Evolutionary conservation across 495 filamentous ascomycete genomes (phyloP).

Genomic region (Penicillium cosmopolitanum): DNA sequence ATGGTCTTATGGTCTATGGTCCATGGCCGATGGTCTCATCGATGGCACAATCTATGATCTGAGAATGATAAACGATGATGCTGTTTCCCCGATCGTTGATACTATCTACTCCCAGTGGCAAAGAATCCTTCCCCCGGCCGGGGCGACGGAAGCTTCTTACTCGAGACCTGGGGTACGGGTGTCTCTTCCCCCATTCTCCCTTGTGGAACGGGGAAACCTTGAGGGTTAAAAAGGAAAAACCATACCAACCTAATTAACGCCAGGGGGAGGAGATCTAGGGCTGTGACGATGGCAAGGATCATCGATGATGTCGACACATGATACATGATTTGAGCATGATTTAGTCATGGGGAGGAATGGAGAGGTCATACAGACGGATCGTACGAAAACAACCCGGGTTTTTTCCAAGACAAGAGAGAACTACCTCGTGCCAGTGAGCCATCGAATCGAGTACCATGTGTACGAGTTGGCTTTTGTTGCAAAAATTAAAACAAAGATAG

Average conservation of each 20-base stretch:
- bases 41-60: slow-evolving; percentile 1
- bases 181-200: not conserved
- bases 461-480: too few relatives aligned
- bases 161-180: too few relatives aligned
- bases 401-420: not conserved
- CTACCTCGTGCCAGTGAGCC: too few relatives aligned
- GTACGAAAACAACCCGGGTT: slow-evolving; percentile 24
- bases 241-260: not conserved
- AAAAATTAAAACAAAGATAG: too few relatives aligned
- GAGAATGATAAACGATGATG: not conserved
- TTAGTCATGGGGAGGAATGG: slow-evolving; percentile 24
- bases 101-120: not conserved
- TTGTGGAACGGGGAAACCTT: not conserved
- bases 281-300: slow-evolving; percentile 27
- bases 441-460: not conserved
- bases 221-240: not conserved
- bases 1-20: too few relatives aligned
- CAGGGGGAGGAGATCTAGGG: slow-evolving; percentile 2
- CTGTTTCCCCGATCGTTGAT: not conserved
- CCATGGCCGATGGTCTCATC: not conserved
- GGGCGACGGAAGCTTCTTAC: not conserved
- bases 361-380: slow-evolving; percentile 23
- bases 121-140: not conserved
- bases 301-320: slow-evolving; percentile 38
- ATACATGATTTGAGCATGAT: slow-evolving; percentile 28